Base-by-base conservation (phyloP, 352 stramenopile genomes). In the Globisporangium sylvaticum region DNA sequence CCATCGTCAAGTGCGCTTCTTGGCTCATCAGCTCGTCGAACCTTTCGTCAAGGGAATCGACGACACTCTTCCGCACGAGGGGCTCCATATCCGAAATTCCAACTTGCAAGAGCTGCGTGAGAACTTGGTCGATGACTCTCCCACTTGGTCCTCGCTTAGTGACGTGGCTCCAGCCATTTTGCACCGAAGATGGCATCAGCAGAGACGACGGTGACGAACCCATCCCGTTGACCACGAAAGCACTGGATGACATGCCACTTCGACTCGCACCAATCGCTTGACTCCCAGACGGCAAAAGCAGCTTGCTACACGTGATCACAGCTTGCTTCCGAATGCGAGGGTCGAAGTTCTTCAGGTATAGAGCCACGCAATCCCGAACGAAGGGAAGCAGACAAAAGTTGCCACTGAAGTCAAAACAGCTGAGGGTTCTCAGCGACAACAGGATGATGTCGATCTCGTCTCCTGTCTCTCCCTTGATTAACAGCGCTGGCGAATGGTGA, bases 351-450 rank as follows among this genome's bases (percentile, higher is more conserved):
- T 84, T 89, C 32, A 99, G 75, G 69, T 99, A 99, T 37, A 91
- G 69, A 1, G 90, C 78, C 39, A 98, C 94, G 32, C 97, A 97
- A 70, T 99, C 91, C 22, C 94, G 84, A 15, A 98, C 90, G 76
- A 99, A 98, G 8, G 97, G 96, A 48, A 99, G 72, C 7, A 99
- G 73, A 58, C 91, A 97, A 55, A 98, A 95, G n/a, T 83, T 94
- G 14, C 90, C 86, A 59, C 89, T 90, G 61, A 98, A 96, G 63
- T 91, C 84, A 72, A 99, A 98, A 58, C 86, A 96, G 64, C 94
- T 94, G 20, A 99, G 75, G 7, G 97, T 99, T 39, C 86, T 81
- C 5, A 99, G 72, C 44, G 94, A 97, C 52, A 99, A 76, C 46
- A 99, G 73, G 46, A 92, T 90, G 1, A 76, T 83, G 34, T 90